Evolutionary conservation across 1,284 basidiomycete genomes (phyloP).

Genomic region (Pseudozyma hubeiensis): DNA sequence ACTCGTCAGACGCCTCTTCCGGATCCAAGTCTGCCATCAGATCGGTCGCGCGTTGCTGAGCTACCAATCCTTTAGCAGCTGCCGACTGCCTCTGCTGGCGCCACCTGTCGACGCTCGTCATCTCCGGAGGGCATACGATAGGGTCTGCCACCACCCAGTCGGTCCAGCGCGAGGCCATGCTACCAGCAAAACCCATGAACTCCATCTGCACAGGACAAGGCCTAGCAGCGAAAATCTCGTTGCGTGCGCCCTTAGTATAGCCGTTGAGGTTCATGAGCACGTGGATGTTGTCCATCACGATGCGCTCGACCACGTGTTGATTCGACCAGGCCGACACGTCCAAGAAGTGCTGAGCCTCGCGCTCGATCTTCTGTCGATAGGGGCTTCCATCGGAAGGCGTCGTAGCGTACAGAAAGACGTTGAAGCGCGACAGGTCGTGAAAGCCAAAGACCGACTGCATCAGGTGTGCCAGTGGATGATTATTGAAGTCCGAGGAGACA

Average conservation of each 20-base stretch:
- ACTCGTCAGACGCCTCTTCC: constrained; percentile 71
- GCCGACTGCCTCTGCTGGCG: constrained; percentile 33
- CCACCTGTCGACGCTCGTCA: constrained; percentile 71
- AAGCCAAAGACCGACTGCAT: constrained; percentile 76
- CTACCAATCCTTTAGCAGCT: constrained; percentile 30
- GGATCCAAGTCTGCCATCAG: constrained; percentile 73
- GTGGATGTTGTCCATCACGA: constrained; percentile 74
- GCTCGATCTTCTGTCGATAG: constrained; percentile 74
- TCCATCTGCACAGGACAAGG: constrained; percentile 76
- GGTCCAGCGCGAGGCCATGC: constrained; percentile 75
- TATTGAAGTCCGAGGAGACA: constrained; percentile 75
- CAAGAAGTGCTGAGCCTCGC: constrained; percentile 72
- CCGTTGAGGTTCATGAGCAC: constrained; percentile 75
- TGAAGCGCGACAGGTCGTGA: constrained; percentile 72
- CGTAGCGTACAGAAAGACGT: constrained; percentile 74
- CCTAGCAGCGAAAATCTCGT: constrained; percentile 76
- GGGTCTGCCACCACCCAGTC: constrained; percentile 76
- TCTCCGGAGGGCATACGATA: constrained; percentile 73
- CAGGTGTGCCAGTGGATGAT: constrained; percentile 76
- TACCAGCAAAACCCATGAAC: constrained; percentile 72
- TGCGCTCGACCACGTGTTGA: constrained; percentile 71
- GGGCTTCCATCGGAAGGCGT: constrained; percentile 73
- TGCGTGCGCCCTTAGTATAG: constrained; percentile 77
- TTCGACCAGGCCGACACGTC: constrained; percentile 73
- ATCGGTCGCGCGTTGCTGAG: constrained; percentile 61